phyloP scores from a whole-genome alignment of 1,139 yeast genomes.

The Candida anutae region DNA sequence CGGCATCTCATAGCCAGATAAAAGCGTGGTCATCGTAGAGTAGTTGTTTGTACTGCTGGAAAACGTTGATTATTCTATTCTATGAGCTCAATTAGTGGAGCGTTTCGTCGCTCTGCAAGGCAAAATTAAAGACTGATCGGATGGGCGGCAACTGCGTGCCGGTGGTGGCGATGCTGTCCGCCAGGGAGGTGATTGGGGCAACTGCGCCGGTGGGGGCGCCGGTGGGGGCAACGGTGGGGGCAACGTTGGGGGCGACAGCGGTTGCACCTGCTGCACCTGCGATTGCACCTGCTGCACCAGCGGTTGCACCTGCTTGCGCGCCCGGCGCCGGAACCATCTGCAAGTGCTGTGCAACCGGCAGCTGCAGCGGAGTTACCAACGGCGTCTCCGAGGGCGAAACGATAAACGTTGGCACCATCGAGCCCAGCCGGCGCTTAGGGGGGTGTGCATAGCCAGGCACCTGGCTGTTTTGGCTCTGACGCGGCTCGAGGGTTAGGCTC shows the following conservation, averaged over 20 bases:
- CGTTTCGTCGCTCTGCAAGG: conserved; percentile 1
- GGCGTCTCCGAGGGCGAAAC: no score
- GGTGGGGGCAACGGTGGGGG: conserved; percentile 38
- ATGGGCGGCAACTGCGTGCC: conserved; percentile 41
- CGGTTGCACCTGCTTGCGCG: conserved; percentile 23
- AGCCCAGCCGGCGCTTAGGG: background rate
- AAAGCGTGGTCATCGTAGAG: conserved; percentile 27
- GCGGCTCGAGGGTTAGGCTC: conserved; percentile 12
- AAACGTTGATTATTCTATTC: background rate
- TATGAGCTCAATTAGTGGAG: background rate
- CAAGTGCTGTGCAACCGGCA: conserved; percentile 18
- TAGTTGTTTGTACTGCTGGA: background rate
- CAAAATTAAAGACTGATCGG: conserved; percentile 24
- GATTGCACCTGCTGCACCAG: conserved; percentile 33
- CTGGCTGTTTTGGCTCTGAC: conserved; percentile 1
- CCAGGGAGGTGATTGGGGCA: conserved; percentile 14
- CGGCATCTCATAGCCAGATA: conserved; percentile 57
- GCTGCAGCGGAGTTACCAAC: conserved; percentile 15
- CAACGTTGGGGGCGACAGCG: conserved; percentile 25
- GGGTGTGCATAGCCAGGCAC: conserved; percentile 1
- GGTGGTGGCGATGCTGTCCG: conserved; percentile 29
- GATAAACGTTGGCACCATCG: no score
- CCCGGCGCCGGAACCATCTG: conserved; percentile 22
- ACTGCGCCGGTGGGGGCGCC: conserved; percentile 39
- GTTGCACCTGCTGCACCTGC: conserved; percentile 2